A percentile compares a stretch with the other conserved stretches of the same genome.
These are phyloP conservation scores for Saturnispora sanitii DNA, from an alignment of 805 yeast genomes.

Conservation along the genomic window DNA sequence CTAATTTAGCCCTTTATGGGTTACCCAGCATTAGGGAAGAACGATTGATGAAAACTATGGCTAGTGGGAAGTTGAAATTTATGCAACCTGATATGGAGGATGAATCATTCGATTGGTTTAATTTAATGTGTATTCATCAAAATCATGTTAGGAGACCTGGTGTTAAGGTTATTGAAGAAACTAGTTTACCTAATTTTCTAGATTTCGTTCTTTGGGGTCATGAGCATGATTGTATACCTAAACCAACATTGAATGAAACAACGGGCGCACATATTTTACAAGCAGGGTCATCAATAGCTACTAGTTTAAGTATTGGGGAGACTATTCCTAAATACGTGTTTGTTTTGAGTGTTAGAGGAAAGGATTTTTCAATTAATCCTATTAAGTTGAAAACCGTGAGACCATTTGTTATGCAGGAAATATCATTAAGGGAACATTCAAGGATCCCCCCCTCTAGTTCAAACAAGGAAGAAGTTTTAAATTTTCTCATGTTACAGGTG, in stretches of 20 bases:
- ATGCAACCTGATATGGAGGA: constrained; percentile 48
- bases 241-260: constrained; percentile 42
- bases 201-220: constrained; percentile 95
- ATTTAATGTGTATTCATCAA: constrained; percentile 81
- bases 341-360: constrained; percentile 53
- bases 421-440: constrained; percentile 41
- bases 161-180: constrained; percentile 78
- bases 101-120: constrained; percentile 61
- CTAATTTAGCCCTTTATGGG: constrained; percentile 82
- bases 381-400: constrained; percentile 62
- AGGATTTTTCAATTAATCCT: constrained; percentile 46
- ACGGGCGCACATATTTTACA: constrained; percentile 72
- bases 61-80: constrained; percentile 72
- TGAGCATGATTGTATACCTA: constrained; percentile 87
- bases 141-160: constrained; percentile 76
- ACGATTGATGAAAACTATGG: constrained; percentile 68
- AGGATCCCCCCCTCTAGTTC: constrained; percentile 52
- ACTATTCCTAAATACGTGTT: constrained; percentile 66
- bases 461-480: constrained; percentile 49
- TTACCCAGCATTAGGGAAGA: constrained; percentile 86
- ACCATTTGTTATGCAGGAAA: constrained; percentile 69
- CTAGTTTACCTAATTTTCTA: constrained; percentile 68
- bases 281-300: constrained; percentile 92
- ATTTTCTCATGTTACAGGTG: constrained; percentile 52
- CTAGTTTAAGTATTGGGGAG: constrained; percentile 82